Conservation (phyloP, 2,329 filamentous ascomycete genomes). For the Alternaria conjuncta region DNA sequence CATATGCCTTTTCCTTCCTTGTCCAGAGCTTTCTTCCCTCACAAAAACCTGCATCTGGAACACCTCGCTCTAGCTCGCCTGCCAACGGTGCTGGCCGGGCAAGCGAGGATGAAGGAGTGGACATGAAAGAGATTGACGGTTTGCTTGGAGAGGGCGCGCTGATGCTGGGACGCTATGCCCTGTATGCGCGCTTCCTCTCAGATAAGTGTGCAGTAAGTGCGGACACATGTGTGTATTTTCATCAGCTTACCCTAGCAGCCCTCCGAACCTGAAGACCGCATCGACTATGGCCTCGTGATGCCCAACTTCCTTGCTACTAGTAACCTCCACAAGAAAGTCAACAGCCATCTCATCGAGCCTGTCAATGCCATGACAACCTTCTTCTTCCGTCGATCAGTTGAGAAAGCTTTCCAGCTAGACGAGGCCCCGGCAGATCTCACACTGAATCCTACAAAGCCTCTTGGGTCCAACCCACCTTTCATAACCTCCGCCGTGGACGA, state of each 20-base stretch:
- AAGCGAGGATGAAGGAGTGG: slow-evolving; percentile 89
- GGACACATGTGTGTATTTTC: slow-evolving; percentile 4
- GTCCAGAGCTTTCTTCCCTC: slow-evolving; percentile 89
- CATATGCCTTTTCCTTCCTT: slow-evolving; percentile 95
- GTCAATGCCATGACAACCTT: slow-evolving; percentile 95
- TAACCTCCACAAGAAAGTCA: slow-evolving; percentile 79
- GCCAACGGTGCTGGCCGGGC: slow-evolving; percentile 63
- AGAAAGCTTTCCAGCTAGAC: slow-evolving; percentile 96
- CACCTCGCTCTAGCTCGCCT: slow-evolving; percentile 77
- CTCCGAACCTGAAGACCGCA: slow-evolving; percentile 57
- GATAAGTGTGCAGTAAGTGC: slow-evolving; percentile 78
- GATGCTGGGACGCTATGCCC: slow-evolving; percentile 92
- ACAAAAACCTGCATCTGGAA: slow-evolving; percentile 67
- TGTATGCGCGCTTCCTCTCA: slow-evolving; percentile 88
- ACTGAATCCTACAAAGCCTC: slow-evolving; percentile 72
- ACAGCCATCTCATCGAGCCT: slow-evolving; percentile 73
- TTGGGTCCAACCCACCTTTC: slow-evolving; percentile 81
- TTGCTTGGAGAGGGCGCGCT: slow-evolving; percentile 85
- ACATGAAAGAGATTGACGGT: slow-evolving; percentile 95
- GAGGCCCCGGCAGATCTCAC: slow-evolving; percentile 83
- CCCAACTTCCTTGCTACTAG: slow-evolving; percentile 81
- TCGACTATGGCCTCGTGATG: slow-evolving; percentile 64
- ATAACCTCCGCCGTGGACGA: slow-evolving; percentile 97
- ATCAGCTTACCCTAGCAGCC: slow-evolving; percentile 31
- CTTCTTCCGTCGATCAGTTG: slow-evolving; percentile 94